Evolutionary conservation across 2,329 filamentous ascomycete species (phyloP).

Genomic region (Trichoderma koningiopsis): DNA sequence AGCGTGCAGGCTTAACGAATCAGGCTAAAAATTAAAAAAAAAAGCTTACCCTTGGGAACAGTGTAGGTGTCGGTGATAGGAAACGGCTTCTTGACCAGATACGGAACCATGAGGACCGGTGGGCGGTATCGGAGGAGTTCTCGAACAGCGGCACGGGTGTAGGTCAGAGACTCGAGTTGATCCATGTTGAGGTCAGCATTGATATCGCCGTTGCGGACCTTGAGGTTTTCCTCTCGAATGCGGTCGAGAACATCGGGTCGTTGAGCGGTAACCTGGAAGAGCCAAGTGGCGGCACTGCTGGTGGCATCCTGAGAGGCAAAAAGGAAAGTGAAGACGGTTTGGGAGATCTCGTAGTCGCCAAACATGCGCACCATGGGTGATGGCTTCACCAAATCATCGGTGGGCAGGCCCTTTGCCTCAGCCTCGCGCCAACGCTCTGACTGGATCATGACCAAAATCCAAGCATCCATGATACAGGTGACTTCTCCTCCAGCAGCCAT

Average conservation of each 20-base stretch:
- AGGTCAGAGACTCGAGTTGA: constrained; percentile 82
- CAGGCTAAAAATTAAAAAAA: constrained; percentile 3
- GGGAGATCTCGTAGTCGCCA: constrained; percentile 85
- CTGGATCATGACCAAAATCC: constrained; percentile 86
- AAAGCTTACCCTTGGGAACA: constrained; percentile 77
- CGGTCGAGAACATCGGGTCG: constrained; percentile 89
- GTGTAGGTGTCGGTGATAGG: constrained; percentile 86
- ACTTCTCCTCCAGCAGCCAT: constrained; percentile 87
- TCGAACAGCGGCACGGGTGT: constrained; percentile 88
- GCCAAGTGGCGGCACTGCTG: constrained; percentile 88
- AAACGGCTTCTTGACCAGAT: constrained; percentile 92
- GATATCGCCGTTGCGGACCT: constrained; percentile 72
- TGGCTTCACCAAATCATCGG: constrained; percentile 77
- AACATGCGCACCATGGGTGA: constrained; percentile 81
- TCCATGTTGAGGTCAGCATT: constrained; percentile 75
- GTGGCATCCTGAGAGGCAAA: constrained; percentile 98
- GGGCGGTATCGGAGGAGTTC: constrained; percentile 92
- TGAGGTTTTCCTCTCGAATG: constrained; percentile 87
- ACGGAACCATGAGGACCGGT: constrained; percentile 96
- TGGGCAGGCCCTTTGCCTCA: constrained; percentile 69
- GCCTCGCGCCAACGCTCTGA: constrained; percentile 81
- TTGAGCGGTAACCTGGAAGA: constrained; percentile 93
- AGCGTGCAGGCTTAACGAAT: background rate
- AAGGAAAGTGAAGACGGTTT: constrained; percentile 93
- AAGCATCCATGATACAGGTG: constrained; percentile 93